A percentile compares a stretch with the other conserved stretches of the same genome.
phyloP scores from a whole-genome alignment of 2,329 filamentous ascomycete genomes.

The Colletotrichum salicis region DNA sequence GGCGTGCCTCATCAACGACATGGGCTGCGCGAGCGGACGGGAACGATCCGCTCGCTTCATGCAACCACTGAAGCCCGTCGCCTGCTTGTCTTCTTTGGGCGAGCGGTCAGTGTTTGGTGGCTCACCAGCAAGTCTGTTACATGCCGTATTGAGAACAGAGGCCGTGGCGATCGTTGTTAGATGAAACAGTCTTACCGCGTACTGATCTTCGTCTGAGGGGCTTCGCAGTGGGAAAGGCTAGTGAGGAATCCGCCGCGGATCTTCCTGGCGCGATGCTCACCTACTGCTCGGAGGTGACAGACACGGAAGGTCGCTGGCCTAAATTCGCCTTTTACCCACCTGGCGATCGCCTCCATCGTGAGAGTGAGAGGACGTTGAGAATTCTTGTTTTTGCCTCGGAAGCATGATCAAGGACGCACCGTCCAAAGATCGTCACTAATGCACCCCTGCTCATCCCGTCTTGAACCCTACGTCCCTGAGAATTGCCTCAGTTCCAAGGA shows the following conservation, averaged over 20 bases:
- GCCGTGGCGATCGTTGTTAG: constrained; percentile 31
- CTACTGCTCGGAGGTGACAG: constrained; percentile 26
- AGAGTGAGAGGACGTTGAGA: background rate
- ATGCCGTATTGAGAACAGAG: constrained; percentile 32
- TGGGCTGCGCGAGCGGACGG: constrained; percentile 27
- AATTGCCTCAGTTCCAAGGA: background rate
- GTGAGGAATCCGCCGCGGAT: constrained; percentile 22
- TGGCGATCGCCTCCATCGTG: background rate
- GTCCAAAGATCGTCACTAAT: constrained; percentile 7
- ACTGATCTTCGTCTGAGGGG: constrained; percentile 34
- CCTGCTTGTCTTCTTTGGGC: constrained; percentile 25
- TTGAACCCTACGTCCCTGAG: constrained; percentile 4
- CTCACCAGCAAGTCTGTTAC: constrained; percentile 19
- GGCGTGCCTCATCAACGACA: constrained; percentile 8
- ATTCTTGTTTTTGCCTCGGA: constrained; percentile 10
- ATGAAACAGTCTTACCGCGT: constrained; percentile 35
- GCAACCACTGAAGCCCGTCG: constrained; percentile 32
- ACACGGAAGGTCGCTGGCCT: constrained; percentile 29
- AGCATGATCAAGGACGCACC: background rate
- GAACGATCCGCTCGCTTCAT: constrained; percentile 33
- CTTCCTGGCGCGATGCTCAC: constrained; percentile 5
- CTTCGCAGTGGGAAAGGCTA: constrained; percentile 19
- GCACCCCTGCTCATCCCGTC: constrained; percentile 16
- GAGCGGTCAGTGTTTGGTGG: constrained; percentile 23
- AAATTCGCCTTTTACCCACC: background rate